Evolutionary conservation across 2,329 filamentous ascomycete species (phyloP), one percentile per base, ranked within the genome.

Genomic region (Metarhizium brunneum): DNA sequence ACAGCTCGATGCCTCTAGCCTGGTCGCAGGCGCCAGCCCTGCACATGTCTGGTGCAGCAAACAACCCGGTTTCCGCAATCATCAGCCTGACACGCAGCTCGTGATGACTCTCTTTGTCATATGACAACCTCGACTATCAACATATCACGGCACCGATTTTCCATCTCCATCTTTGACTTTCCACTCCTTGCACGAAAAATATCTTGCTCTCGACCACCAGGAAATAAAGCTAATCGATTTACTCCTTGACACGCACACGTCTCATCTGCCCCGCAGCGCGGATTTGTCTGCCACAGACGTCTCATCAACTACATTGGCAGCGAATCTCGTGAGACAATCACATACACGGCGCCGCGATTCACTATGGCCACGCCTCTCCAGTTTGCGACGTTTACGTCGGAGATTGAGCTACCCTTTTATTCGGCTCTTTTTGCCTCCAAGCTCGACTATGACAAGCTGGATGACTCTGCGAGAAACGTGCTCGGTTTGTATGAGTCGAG

Each of bases 351-450:
- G 42, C 14, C 47, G 47, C 48, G n/a, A 2, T 56, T 59, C 52
- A 78, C 66, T 71, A 86, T 84, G 74, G 65, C 81, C 53, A 64
- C 72, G 35, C 70, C 71, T 25, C 70, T 83, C 53, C 80, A 82
- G 75, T 99, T 92, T 72, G 90, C 90, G 58, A 87, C 92, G 1
- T 97, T 96, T 77, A 83, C 86, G 45, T 96, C 92, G 51, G 90
- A 96, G 73, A 91, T 97, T 67, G 94, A 99, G 69, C 80, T 97
- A 47, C 90, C 91, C 48, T 99, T 99, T 73, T 99, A 96, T 69
- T 87, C 89, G 49, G 86, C 90, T 5, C 82, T 99, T n/a, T 94
- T 95, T 57, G 84, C 87, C 6, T 88, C 87, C 62, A 99, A 99
- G 74, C 90, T 99, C 68, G 91, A 97, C 70, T 87, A 95, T 80